Base-by-base conservation (phyloP, 352 stramenopile species). In the Globisporangium splendens region DNA sequence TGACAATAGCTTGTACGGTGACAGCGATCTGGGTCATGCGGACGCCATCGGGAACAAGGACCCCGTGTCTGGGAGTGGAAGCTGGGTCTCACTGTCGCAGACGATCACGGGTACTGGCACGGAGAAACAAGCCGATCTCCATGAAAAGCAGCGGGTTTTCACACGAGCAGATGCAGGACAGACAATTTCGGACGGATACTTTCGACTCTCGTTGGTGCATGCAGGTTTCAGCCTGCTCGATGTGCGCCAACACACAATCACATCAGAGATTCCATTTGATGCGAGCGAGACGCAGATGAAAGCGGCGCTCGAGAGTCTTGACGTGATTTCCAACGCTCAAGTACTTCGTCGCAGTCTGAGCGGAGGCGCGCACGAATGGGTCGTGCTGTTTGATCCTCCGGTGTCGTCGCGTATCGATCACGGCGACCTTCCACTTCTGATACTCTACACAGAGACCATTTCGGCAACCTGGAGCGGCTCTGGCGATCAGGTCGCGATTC, bases 241-340 rank as follows among this genome's bases (percentile, higher is more conserved):
- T 48, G 56, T 72, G 28, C 70, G 75, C n/a, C 68, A 79, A 47
- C 68, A 50, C 47, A 66, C 61, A 0, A 55, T 87, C 33, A 89
- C 83, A 24, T 66, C 72, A 14, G 65, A 60, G 17, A 94, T 97
- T 52, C 50, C 79, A 43, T 91, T 92, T 56, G 83, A 91, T 62
- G 86, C 88, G 33, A 86, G 66, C 33, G 80, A 71, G 35, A 54
- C 56, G 18, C 57, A 78, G 14, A 63, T 96, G 55, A 88, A 93
- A 59, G 43, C 63, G 6, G 83, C 80, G 24, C 68, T 97, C 35
- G 73, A 93, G 57, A 79, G 65, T 15, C 72, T 97, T n/a, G 80
- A 87, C 8, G 69, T 80, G 18, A 70, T 95, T 38, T 64, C 66
- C 17, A 65, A 61, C 59, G 84, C 88, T 0, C 77, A 88, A 22